Evolutionary conservation across 345 rosid genomes (phyloP).

Genomic region (Cardamine chenopodiifolia): DNA sequence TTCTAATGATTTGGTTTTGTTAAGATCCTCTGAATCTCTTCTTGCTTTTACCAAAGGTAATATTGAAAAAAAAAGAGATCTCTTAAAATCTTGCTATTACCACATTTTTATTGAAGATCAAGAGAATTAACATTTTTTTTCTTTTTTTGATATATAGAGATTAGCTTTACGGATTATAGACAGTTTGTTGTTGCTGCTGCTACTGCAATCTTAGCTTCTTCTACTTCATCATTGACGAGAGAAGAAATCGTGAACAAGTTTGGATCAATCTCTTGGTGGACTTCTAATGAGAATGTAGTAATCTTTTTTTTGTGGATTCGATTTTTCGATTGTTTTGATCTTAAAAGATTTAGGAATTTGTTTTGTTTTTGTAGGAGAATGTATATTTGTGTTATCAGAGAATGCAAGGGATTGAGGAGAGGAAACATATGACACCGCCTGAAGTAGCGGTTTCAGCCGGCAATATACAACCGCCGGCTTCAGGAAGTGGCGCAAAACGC

Average conservation of each 20-base stretch:
- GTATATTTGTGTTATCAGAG: constrained; percentile 55
- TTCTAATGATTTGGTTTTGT: constrained; percentile 44
- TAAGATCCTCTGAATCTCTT: constrained; percentile 55
- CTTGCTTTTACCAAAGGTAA: constrained; percentile 62
- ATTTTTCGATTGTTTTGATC: not conserved
- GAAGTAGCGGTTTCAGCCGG: constrained; percentile 1
- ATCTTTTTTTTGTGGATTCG: not conserved
- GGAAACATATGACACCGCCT: constrained; percentile 51
- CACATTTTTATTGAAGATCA: not conserved
- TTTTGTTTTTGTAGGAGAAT: constrained; percentile 55
- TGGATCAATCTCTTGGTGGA: constrained; percentile 53
- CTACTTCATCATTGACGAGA: constrained; percentile 53
- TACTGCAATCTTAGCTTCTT: constrained; percentile 69
- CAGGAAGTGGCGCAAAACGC: constrained; percentile 60
- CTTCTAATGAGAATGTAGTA: constrained; percentile 57
- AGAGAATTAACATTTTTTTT: not conserved
- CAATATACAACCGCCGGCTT: constrained; percentile 16
- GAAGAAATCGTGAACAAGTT: constrained; percentile 56
- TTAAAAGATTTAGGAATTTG: not conserved
- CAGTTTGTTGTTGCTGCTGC: constrained; percentile 81
- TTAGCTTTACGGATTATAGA: constrained; percentile 59
- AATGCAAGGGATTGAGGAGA: constrained; percentile 60
- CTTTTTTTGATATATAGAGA: constrained; percentile 50
- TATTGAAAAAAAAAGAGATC: not conserved
- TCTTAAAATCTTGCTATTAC: not conserved